Evolutionary conservation across 2,329 filamentous ascomycete species (phyloP).

Genomic region (Lasiodiplodia theobromae): DNA sequence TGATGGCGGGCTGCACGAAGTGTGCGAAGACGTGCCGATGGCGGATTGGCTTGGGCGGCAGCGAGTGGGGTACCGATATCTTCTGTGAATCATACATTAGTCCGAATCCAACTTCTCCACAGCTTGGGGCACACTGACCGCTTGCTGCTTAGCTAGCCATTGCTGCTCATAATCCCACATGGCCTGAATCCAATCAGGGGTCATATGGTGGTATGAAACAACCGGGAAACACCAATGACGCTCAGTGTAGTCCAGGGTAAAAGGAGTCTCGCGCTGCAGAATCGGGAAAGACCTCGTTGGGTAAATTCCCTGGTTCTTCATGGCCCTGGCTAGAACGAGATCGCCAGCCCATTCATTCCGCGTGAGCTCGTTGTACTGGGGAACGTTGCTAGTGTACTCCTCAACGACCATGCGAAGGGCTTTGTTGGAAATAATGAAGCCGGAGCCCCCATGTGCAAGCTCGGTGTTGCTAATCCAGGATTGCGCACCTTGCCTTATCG

Average conservation of each 20-base stretch:
- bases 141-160: constrained; percentile 38
- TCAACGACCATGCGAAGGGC: constrained; percentile 47
- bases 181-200: constrained; percentile 45
- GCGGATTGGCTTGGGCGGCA: constrained; percentile 36
- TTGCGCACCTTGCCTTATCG: constrained; percentile 38
- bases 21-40: constrained; percentile 47
- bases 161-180: constrained; percentile 50
- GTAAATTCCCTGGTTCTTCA: constrained; percentile 45
- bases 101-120: too few relatives aligned
- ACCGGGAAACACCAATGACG: constrained; percentile 52
- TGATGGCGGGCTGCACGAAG: constrained; percentile 41
- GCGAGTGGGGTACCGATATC: background rate
- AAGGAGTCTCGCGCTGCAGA: constrained; percentile 54
- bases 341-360: constrained; percentile 50
- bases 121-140: background rate
- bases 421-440: constrained; percentile 52
- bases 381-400: constrained; percentile 36
- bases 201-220: constrained; percentile 51
- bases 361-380: constrained; percentile 46
- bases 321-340: constrained; percentile 47
- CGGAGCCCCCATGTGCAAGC: constrained; percentile 56
- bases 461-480: constrained; percentile 53
- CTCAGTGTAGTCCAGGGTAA: constrained; percentile 48
- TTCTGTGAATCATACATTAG: too few relatives aligned
- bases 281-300: constrained; percentile 52